A percentile compares a stretch with the other conserved stretches of the same genome.
Conservation (phyloP, 2,329 filamentous ascomycete species). For the Catunica adiposa region DNA sequence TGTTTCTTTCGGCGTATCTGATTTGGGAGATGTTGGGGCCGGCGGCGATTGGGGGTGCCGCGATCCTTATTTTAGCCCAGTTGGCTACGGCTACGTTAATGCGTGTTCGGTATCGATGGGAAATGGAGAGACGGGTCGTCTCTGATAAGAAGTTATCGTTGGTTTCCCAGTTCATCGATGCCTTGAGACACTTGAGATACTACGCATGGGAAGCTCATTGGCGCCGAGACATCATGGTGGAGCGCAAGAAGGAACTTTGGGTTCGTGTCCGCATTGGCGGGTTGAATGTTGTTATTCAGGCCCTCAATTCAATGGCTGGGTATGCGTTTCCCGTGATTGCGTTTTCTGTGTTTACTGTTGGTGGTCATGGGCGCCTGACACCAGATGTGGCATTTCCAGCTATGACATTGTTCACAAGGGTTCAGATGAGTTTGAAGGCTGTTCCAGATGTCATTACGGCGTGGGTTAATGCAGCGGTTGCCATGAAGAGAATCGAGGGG, state of each 20-base stretch:
- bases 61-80: conserved; percentile 39
- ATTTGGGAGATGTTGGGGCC: conserved; percentile 68
- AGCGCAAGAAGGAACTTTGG: conserved; percentile 50
- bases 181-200: conserved; percentile 65
- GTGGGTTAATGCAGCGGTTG: conserved; percentile 66
- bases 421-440: conserved; percentile 58
- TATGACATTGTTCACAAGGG: conserved; percentile 59
- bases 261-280: conserved; percentile 47
- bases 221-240: conserved; percentile 51
- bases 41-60: conserved; percentile 48
- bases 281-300: conserved; percentile 45
- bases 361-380: conserved; percentile 49
- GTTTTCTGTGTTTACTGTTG: conserved; percentile 63
- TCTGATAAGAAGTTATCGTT: conserved; percentile 67
- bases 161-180: conserved; percentile 73
- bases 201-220: conserved; percentile 70
- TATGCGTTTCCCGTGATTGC: conserved; percentile 64
- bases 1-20: conserved; percentile 56
- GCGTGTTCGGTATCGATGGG: conserved; percentile 30
- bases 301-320: conserved; percentile 55
- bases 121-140: conserved; percentile 51
- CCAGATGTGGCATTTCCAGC: conserved; percentile 80
- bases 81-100: conserved; percentile 51
- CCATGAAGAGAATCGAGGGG: conserved; percentile 62
- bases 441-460: conserved; percentile 60